A percentile compares a stretch with the other conserved stretches of the same genome.
Conservation (phyloP, 2,329 filamentous ascomycete genomes). For the Pseudogymnoascus sp. region DNA sequence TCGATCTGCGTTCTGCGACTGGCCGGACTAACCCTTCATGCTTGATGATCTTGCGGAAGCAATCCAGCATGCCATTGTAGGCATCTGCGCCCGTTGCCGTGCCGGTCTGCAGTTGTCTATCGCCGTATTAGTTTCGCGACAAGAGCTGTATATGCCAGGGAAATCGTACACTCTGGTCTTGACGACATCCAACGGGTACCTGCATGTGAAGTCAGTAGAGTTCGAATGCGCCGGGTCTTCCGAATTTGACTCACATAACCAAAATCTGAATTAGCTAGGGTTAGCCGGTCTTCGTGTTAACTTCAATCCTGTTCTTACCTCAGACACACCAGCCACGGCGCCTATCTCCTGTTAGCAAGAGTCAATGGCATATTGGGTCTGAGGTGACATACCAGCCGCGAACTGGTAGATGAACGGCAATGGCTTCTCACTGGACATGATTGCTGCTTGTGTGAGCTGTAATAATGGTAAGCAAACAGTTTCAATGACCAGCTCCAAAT, state of each 20-base stretch:
- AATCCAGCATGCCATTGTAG: constrained; percentile 97
- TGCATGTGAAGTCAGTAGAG: constrained; percentile 35
- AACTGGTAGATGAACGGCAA: constrained; percentile 94
- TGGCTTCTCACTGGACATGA: constrained; percentile 60
- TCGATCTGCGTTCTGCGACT: neutral
- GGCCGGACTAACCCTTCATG: constrained; percentile 69
- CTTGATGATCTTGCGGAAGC: constrained; percentile 93
- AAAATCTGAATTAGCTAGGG: constrained; percentile 55
- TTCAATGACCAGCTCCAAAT: neutral
- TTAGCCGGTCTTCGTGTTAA: constrained; percentile 18
- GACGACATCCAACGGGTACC: constrained; percentile 97
- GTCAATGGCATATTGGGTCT: constrained; percentile 22
- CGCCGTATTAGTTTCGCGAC: constrained; percentile 10
- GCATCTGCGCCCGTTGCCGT: constrained; percentile 64
- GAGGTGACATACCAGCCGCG: constrained; percentile 61
- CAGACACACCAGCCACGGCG: constrained; percentile 94
- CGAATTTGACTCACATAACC: constrained; percentile 58
- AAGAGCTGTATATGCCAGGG: neutral
- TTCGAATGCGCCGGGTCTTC: constrained; percentile 9
- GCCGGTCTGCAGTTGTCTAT: constrained; percentile 79
- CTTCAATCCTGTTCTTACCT: constrained; percentile 52
- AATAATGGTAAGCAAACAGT: neutral
- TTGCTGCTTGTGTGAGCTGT: constrained; percentile 26
- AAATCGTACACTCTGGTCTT: constrained; percentile 85
- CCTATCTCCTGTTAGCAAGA: constrained; percentile 39